Conservation (phyloP, 352 stramenopile species). For the Phytophthora litchii region DNA sequence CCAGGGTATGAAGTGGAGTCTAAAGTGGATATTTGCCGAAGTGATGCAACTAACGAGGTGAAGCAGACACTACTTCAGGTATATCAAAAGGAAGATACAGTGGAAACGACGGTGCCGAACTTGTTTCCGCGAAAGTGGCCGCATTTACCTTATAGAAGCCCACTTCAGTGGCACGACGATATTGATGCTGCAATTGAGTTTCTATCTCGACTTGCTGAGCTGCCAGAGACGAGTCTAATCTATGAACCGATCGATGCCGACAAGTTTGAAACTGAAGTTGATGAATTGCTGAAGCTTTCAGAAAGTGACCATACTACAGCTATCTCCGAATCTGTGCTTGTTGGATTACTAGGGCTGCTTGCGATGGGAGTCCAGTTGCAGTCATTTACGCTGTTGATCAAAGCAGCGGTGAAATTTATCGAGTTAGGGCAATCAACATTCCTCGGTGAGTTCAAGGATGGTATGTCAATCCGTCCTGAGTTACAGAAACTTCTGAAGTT, state of each 20-base stretch:
- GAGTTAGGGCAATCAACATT: conserved; percentile 29
- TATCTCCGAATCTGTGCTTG: conserved; percentile 35
- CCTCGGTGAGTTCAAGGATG: conserved; percentile 9
- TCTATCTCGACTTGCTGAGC: conserved; percentile 46
- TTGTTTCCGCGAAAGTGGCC: conserved; percentile 72
- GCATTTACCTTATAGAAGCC: conserved; percentile 63
- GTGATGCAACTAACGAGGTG: not conserved
- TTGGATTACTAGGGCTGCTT: conserved; percentile 37
- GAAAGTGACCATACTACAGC: not conserved
- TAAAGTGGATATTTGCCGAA: conserved; percentile 13
- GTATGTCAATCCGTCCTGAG: conserved; percentile 14
- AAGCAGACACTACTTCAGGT: conserved; percentile 26
- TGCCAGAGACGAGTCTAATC: conserved; percentile 61
- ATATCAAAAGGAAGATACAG: conserved; percentile 41
- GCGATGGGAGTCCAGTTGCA: conserved; percentile 64
- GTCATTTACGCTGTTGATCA: conserved; percentile 64
- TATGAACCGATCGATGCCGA: conserved; percentile 70
- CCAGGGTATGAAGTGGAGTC: conserved; percentile 33
- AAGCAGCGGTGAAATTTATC: conserved; percentile 42
- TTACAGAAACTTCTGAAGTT: conserved; percentile 37
- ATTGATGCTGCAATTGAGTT: conserved; percentile 50
- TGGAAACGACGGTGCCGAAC: conserved; percentile 50
- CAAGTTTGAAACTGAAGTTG: conserved; percentile 45
- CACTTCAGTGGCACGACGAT: conserved; percentile 54
- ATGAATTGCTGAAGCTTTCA: conserved; percentile 12